phyloP scores from a whole-genome alignment of 176 grass and related monocot genomes.

The Tillandsia fasciculata region DNA sequence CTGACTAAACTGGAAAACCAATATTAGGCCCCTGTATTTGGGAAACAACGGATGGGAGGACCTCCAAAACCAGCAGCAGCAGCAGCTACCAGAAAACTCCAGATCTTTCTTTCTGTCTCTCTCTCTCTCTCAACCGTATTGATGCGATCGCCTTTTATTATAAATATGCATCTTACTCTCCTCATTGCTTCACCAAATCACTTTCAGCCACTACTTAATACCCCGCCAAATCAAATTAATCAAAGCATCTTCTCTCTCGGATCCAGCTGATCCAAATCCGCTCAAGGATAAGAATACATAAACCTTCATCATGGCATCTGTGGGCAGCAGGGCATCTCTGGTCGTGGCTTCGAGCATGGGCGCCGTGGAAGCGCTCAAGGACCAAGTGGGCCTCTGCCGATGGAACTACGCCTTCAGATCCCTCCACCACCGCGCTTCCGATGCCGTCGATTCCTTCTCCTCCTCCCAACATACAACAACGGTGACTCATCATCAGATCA shows the following conservation, averaged over 20 bases:
- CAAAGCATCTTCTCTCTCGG: too few species aligned
- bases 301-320: background rate
- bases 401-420: conserved; percentile 12
- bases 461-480: too few species aligned
- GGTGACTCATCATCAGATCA: too few species aligned
- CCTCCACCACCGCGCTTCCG: background rate
- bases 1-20: background rate
- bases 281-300: background rate
- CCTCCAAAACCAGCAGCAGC: background rate
- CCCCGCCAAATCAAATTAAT: too few species aligned
- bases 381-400: conserved; percentile 9
- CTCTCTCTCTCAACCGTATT: too few species aligned
- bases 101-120: too few species aligned
- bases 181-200: too few species aligned
- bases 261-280: background rate
- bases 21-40: conserved; percentile 5
- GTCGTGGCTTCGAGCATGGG: background rate
- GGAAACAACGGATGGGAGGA: background rate
- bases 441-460: background rate
- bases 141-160: too few species aligned
- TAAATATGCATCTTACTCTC: too few species aligned
- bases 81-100: background rate
- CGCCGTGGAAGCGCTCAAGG: conserved; percentile 14
- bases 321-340: background rate
- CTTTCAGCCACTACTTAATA: too few species aligned